A percentile compares a stretch with the other conserved stretches of the same genome.
Conservation (phyloP, 495 filamentous ascomycete species). For the Aspergillus affinis region DNA sequence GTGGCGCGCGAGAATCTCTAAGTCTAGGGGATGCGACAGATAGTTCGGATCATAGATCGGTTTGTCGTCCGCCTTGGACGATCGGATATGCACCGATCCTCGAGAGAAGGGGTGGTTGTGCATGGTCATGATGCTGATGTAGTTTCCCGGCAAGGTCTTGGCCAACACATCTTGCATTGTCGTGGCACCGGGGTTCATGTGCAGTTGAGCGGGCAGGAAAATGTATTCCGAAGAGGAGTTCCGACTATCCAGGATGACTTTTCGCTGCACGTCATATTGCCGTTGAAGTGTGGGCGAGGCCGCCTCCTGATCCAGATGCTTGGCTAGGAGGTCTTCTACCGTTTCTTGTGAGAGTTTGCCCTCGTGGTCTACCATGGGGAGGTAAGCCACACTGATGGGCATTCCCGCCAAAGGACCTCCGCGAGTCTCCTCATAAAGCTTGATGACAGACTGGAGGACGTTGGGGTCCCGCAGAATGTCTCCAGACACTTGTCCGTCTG, state of each 20-base stretch:
- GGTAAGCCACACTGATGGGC: slow-evolving; percentile 41
- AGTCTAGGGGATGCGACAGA: slow-evolving; percentile 30
- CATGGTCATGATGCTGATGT: slow-evolving; percentile 19
- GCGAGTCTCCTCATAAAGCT: slow-evolving; percentile 33
- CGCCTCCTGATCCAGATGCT: slow-evolving; percentile 21
- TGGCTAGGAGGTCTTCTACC: slow-evolving; percentile 25
- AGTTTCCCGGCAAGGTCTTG: slow-evolving; percentile 14
- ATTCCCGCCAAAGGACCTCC: slow-evolving; percentile 40
- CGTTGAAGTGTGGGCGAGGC: slow-evolving; percentile 13
- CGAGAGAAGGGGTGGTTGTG: slow-evolving; percentile 25
- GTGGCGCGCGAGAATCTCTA: slow-evolving; percentile 46
- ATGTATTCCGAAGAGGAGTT: slow-evolving; percentile 36
- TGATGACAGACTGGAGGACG: slow-evolving; percentile 32
- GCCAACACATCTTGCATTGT: slow-evolving; percentile 35
- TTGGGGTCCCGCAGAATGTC: slow-evolving; percentile 44
- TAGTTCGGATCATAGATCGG: slow-evolving; percentile 28
- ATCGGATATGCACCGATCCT: slow-evolving; percentile 23
- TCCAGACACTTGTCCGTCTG: slow-evolving; percentile 37
- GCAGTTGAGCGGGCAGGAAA: slow-evolving; percentile 35
- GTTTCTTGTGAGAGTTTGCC: slow-evolving; percentile 29
- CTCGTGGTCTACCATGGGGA: slow-evolving; percentile 37
- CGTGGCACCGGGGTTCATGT: slow-evolving; percentile 30
- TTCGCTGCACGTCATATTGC: slow-evolving; percentile 30
- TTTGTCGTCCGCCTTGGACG: slow-evolving; percentile 9
- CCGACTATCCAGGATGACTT: slow-evolving; percentile 27